phyloP scores from a whole-genome alignment of 2,329 filamentous ascomycete genomes.

The Fusarium nematophilum region DNA sequence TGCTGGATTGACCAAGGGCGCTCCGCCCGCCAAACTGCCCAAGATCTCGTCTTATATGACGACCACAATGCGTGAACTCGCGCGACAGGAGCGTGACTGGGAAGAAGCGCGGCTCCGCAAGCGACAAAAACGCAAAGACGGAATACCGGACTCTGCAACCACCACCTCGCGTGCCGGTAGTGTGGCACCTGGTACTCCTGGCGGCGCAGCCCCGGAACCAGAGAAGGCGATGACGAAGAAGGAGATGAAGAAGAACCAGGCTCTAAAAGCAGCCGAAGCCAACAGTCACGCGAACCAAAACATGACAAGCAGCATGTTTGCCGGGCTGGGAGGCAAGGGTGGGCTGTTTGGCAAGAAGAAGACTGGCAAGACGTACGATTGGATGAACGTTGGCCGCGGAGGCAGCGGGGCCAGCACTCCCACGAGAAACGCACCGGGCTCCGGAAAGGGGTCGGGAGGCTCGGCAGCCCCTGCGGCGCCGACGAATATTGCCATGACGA shows the following conservation, averaged over 20 bases:
- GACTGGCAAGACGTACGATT: conserved; percentile 76
- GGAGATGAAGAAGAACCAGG: conserved; percentile 79
- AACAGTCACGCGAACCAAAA: conserved; percentile 86
- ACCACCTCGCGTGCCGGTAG: conserved; percentile 65
- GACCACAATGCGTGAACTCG: conserved; percentile 69
- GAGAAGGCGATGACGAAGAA: conserved; percentile 86
- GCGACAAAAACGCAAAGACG: conserved; percentile 72
- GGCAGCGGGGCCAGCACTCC: conserved; percentile 67
- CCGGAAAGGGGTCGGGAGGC: conserved; percentile 49
- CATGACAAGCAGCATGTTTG: conserved; percentile 80
- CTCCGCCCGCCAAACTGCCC: conserved; percentile 59
- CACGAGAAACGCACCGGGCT: conserved; percentile 49
- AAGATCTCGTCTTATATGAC: conserved; percentile 63
- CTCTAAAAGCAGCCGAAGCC: conserved; percentile 81
- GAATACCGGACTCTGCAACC: conserved; percentile 62
- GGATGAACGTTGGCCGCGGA: conserved; percentile 71
- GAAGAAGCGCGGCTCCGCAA: conserved; percentile 79
- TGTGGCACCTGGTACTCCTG: conserved; percentile 70
- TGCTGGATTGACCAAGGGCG: conserved; percentile 50
- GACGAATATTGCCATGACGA: conserved; percentile 59
- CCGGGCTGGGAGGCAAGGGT: conserved; percentile 71
- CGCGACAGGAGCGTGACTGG: conserved; percentile 73
- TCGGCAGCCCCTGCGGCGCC: conserved; percentile 45
- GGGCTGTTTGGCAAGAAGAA: conserved; percentile 69
- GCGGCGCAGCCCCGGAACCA: conserved; percentile 70